Evolutionary conservation across 306 rosid species (phyloP).

Genomic region (Inga leiocalycina): DNA sequence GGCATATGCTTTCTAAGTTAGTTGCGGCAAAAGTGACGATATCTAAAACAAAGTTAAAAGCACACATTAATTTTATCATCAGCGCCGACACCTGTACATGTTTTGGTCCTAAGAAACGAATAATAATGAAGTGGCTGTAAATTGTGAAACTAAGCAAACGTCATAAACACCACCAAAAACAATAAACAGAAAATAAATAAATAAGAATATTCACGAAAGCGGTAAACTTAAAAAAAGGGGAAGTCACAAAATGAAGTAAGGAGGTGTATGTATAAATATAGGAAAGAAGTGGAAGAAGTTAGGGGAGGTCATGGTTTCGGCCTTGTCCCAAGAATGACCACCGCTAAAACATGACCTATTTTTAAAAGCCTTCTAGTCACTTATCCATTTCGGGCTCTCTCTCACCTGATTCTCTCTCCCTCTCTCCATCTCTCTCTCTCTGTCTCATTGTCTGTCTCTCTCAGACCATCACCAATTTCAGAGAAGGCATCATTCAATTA

Average conservation of each 20-base stretch:
- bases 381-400: conserved; percentile 5
- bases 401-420: background rate
- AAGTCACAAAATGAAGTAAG: background rate
- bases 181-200: background rate
- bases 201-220: background rate
- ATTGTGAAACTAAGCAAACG: background rate
- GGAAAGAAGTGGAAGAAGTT: conserved; percentile 42
- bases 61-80: conserved; percentile 26
- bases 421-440: background rate
- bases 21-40: conserved; percentile 39
- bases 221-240: background rate
- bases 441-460: background rate
- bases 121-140: background rate
- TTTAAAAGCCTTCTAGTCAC: conserved; percentile 34
- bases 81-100: background rate
- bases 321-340: conserved; percentile 62
- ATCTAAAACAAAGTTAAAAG: conserved; percentile 19
- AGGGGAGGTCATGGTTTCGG: conserved; percentile 34
- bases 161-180: background rate
- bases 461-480: conserved; percentile 40
- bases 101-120: background rate
- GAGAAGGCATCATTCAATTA: conserved; percentile 20
- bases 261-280: conserved; percentile 51
- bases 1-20: conserved; percentile 17
- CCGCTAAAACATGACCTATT: conserved; percentile 54